A percentile compares a stretch with the other conserved stretches of the same genome.
Conservation (phyloP, 768 basidiomycete genomes). For the Lyophyllum shimeji region DNA sequence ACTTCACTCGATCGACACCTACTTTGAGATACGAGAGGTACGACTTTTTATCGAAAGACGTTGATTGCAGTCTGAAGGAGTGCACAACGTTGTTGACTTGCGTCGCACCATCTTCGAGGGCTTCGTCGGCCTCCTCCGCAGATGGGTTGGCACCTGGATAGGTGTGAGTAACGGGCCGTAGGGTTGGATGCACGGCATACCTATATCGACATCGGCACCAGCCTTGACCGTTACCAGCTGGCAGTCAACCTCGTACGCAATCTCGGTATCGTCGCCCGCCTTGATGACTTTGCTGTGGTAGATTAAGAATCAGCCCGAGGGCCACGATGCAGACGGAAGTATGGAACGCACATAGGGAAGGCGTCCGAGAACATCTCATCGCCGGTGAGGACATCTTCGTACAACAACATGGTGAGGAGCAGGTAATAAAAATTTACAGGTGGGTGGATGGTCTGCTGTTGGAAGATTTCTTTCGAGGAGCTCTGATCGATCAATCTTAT, state of each 20-base stretch:
- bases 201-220: constrained; percentile 87
- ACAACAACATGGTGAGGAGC: constrained; percentile 64
- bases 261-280: constrained; percentile 31
- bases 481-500: constrained; percentile 39
- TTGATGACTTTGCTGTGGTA: constrained; percentile 71
- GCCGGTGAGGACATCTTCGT: constrained; percentile 64
- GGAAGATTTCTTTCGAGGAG: constrained; percentile 14
- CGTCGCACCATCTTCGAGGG: constrained; percentile 72
- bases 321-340: background rate
- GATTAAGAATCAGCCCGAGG: constrained; percentile 9
- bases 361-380: constrained; percentile 97
- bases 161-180: background rate
- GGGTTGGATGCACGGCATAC: constrained; percentile 36
- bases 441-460: constrained; percentile 17
- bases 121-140: constrained; percentile 81
- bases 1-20: constrained; percentile 7
- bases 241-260: constrained; percentile 90
- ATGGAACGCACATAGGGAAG: constrained; percentile 68
- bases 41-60: constrained; percentile 88
- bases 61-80: constrained; percentile 86
- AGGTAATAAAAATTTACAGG: constrained; percentile 13
- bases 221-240: constrained; percentile 63
- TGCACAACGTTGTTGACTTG: constrained; percentile 88
- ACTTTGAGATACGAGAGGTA: constrained; percentile 85
- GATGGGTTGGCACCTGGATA: constrained; percentile 87